A percentile compares a stretch with the other conserved stretches of the same genome.
Evolutionary conservation across 2,329 filamentous ascomycete species (phyloP).

Genomic region (Bipolaris zeicola): DNA sequence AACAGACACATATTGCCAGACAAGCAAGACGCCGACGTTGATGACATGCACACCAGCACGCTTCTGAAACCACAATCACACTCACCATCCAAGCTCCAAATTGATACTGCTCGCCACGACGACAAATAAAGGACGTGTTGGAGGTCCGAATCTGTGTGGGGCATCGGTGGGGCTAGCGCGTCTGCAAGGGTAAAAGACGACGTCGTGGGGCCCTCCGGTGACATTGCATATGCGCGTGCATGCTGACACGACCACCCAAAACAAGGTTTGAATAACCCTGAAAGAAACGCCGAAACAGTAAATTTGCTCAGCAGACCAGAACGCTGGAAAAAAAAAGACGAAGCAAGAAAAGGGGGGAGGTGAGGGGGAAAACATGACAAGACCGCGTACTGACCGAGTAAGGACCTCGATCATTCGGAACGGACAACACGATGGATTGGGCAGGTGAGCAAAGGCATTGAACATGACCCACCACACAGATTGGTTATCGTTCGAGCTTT

Average conservation of each 20-base stretch:
- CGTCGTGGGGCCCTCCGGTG: background rate
- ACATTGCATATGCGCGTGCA: background rate
- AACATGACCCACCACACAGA: background rate
- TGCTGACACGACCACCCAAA: background rate
- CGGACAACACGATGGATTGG: background rate
- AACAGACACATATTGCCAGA: background rate
- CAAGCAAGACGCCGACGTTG: background rate
- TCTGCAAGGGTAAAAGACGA: background rate
- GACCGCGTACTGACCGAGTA: background rate
- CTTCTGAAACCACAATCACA: background rate
- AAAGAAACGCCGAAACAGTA: background rate
- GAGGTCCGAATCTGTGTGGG: background rate
- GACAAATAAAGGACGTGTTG: background rate
- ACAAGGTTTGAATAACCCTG: background rate
- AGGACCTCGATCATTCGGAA: background rate
- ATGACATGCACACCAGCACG: background rate
- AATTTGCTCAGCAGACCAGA: background rate
- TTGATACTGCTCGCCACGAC: background rate
- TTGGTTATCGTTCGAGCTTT: no score
- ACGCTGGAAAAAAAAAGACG: background rate
- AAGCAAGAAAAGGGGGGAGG: no score
- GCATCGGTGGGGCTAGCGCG: slow-evolving; percentile 1
- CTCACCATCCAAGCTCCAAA: background rate
- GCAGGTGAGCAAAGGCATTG: background rate
- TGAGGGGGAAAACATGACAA: background rate